These are phyloP conservation scores for Auricularia cornea DNA, from an alignment of 768 basidiomycete species.

Conservation along the genomic window DNA sequence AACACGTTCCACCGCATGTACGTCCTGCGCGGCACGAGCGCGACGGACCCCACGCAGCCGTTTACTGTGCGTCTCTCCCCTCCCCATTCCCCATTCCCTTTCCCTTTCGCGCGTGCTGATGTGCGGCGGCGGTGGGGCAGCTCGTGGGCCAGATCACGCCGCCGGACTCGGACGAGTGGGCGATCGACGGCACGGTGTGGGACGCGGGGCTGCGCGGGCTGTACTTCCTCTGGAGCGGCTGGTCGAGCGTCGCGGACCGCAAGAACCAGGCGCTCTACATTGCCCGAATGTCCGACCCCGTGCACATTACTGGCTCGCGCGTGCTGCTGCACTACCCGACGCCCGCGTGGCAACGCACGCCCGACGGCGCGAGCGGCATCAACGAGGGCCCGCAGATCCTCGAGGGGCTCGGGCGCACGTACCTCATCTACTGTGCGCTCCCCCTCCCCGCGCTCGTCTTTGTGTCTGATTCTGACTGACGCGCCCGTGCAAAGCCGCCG, in stretches of 20 bases:
- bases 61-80: not conserved
- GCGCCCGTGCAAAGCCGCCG: not conserved
- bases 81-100: too few species aligned
- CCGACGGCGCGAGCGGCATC: not conserved
- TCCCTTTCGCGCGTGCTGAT: not conserved
- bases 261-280: not conserved
- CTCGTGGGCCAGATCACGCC: not conserved
- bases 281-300: not conserved
- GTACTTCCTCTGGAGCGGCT: not conserved
- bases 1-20: not conserved
- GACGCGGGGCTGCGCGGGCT: not conserved
- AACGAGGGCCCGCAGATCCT: not conserved
- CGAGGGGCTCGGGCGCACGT: not conserved
- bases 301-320: not conserved
- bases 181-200: not conserved
- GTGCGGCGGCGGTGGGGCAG: not conserved
- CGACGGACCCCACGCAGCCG: not conserved
- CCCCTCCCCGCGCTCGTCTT: too few species aligned
- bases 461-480: not conserved
- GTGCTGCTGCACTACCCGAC: not conserved
- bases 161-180: not conserved
- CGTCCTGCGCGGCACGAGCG: not conserved
- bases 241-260: not conserved
- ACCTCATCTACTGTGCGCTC: not conserved
- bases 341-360: not conserved